Base-by-base conservation (phyloP, 2,329 filamentous ascomycete species). In the Neopestalotiopsis sp. region DNA sequence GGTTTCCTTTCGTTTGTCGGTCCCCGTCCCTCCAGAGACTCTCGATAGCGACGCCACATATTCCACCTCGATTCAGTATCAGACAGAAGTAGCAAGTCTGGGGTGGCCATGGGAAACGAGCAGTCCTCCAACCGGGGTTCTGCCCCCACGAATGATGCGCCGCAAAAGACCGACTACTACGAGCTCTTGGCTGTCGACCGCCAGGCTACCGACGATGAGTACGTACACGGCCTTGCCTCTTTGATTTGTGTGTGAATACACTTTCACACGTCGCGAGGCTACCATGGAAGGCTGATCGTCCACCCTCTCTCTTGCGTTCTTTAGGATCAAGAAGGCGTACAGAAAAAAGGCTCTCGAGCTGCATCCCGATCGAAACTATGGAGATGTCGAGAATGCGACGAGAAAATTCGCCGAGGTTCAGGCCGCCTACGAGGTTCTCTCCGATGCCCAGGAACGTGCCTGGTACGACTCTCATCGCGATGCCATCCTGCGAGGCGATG, bases 391-490 rank as follows among this genome's bases (percentile, higher is more conserved):
- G 75, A 88, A 90, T 71, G 91, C 95, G 2, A 99, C 96, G 1
- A 88, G 86, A 73, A 90, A 91, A 66, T 99, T 99, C 78, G 94
- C 96, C 64, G 94, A 98, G 77, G 87, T 98, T 34, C 95, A 98
- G 79, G 88, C 94, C 45, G 96, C 96, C 61, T 97, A 99, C 79
- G 94, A 98, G 79, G 90, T 99, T n/a, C 88, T 99, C 1, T 97
- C 95, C 1, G 96, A 99, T 79, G 91, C 94, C 12, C 95, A 99
- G 78, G 96, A 99, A 80, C 90, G 96, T 74, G 92, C 95, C 40
- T 99, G 96, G 96, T 99, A 99, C 82, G 95, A 99, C 81, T 94
- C 94, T 2, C 96, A 99, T 78, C 91, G 94, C 70, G 91, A 94
- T 74, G 90, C 92, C 65, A 97, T 98, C 71, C 83, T 98, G 71